Base-by-base conservation (phyloP, 108 stramenopile genomes). In the Aureococcus anophagefferens region DNA sequence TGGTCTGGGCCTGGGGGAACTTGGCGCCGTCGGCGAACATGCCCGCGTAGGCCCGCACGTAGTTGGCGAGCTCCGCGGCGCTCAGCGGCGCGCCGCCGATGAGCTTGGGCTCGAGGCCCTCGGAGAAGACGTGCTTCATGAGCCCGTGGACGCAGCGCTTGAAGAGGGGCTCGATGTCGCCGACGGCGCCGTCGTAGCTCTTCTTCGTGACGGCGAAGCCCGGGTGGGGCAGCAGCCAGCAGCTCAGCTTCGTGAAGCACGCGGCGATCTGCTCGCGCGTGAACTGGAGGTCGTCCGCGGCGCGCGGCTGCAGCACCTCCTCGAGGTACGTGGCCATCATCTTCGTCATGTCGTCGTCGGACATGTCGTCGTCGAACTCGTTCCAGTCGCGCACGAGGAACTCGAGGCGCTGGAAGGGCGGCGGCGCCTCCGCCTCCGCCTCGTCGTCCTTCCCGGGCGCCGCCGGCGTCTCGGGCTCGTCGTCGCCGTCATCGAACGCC, bases 351-450 rank as follows among this genome's bases (percentile, higher is more conserved):
- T 94, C 89, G 32, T 83, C 78, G 28, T 86, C 87, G 3, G 21
- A 25, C 25, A 59, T 18, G 17, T 3, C 4, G 67, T 46, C 68
- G 70, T 84, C 77, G 79, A 92, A 93, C 75, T 94, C 91, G 74
- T 95, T 93, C 95, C 96, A 97, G 84, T 99, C 98, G 40, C 98
- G 91, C 34, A 99, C 94, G 29, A 99, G 78, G 69, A 99, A 96
- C 81, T 95, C 92, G 59, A 99, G 90, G 65, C 77, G 83, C 80
- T 98, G 98, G 80, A 98, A 98, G 76, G 65, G 44, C 65, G 69
- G 80, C 71, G 77, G 69, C 34, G 63, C 62, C 46, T 33, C 45
- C 32, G 15, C 67, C 44, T 64, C 79, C 62, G 31, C 76, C 29
- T 30, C 72, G 46, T 32, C 32, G 18, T 40, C 66, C 37, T 75